phyloP scores from a whole-genome alignment of 768 basidiomycete species.

The Phylloporus scabripes region DNA sequence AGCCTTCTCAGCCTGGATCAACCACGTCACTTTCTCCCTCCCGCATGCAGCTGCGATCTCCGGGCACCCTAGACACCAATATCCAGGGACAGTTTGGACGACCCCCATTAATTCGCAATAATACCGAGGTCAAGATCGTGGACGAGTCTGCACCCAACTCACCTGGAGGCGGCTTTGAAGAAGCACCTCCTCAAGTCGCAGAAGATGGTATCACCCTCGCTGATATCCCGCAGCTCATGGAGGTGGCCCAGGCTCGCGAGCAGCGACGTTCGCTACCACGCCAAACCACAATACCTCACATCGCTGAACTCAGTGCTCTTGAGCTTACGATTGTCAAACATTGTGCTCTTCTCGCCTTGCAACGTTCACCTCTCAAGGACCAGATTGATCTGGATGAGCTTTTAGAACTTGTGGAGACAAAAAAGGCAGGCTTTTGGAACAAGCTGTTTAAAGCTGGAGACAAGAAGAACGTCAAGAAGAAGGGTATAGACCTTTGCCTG shows the following conservation, averaged over 20 bases:
- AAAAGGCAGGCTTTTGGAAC: slow-evolving; percentile 95
- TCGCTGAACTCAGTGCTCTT: slow-evolving; percentile 78
- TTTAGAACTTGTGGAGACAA: slow-evolving; percentile 83
- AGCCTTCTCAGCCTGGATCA: slow-evolving; percentile 31
- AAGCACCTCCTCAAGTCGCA: slow-evolving; percentile 34
- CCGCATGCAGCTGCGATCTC: slow-evolving; percentile 37
- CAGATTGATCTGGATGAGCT: slow-evolving; percentile 90
- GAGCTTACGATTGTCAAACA: slow-evolving; percentile 92
- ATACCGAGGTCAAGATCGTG: slow-evolving; percentile 84
- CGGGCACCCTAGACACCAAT: slow-evolving; percentile 33
- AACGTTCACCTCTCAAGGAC: slow-evolving; percentile 71
- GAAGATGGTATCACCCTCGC: slow-evolving; percentile 90
- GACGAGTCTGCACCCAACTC: slow-evolving; percentile 75
- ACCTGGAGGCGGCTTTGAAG: slow-evolving; percentile 49
- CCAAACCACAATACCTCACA: slow-evolving; percentile 71
- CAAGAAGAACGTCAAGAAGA: slow-evolving; percentile 89
- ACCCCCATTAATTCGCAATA: slow-evolving; percentile 69
- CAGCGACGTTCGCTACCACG: slow-evolving; percentile 80
- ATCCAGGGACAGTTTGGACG: slow-evolving; percentile 45
- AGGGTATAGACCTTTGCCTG: slow-evolving; percentile 44
- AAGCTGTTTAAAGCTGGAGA: slow-evolving; percentile 88
- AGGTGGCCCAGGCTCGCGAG: slow-evolving; percentile 85
- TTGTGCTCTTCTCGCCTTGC: slow-evolving; percentile 76
- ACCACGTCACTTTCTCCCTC: slow-evolving; percentile 30
- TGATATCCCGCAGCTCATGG: slow-evolving; percentile 90